Conservation (phyloP, 2,329 filamentous ascomycete species). For the Fusarium anguioides region DNA sequence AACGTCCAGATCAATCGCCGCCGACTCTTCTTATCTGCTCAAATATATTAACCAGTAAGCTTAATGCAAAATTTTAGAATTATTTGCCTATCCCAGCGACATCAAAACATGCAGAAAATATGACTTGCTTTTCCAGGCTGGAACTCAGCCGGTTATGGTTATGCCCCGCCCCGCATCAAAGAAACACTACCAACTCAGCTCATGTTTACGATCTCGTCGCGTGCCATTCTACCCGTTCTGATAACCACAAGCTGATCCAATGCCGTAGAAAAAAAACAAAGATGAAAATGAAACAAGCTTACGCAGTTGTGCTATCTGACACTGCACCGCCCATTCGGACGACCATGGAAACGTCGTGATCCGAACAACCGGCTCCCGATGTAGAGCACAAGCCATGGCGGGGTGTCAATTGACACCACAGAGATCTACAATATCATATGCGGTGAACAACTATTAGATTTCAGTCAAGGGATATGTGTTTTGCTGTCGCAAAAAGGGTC, state of each 20-base stretch:
- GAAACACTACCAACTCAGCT: background rate
- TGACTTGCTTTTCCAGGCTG: too few relatives aligned
- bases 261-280: background rate
- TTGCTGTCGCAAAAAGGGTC: background rate
- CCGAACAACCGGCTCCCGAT: background rate
- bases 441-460: background rate
- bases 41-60: too few relatives aligned
- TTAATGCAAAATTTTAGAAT: too few relatives aligned
- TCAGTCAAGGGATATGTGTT: background rate
- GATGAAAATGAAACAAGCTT: conserved; percentile 2
- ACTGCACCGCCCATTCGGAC: background rate
- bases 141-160: too few relatives aligned
- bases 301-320: background rate
- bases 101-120: too few relatives aligned
- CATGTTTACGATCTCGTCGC: background rate
- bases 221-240: background rate
- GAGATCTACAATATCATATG: background rate
- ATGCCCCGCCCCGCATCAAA: background rate
- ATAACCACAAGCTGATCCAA: background rate
- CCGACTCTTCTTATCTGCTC: too few relatives aligned
- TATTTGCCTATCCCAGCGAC: too few relatives aligned
- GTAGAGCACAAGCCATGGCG: background rate
- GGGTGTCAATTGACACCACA: background rate
- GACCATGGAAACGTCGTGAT: background rate
- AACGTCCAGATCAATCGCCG: too few relatives aligned